These are phyloP conservation scores for Apiospora koreana DNA, from an alignment of 2,329 filamentous ascomycete species.

Conservation along the genomic window DNA sequence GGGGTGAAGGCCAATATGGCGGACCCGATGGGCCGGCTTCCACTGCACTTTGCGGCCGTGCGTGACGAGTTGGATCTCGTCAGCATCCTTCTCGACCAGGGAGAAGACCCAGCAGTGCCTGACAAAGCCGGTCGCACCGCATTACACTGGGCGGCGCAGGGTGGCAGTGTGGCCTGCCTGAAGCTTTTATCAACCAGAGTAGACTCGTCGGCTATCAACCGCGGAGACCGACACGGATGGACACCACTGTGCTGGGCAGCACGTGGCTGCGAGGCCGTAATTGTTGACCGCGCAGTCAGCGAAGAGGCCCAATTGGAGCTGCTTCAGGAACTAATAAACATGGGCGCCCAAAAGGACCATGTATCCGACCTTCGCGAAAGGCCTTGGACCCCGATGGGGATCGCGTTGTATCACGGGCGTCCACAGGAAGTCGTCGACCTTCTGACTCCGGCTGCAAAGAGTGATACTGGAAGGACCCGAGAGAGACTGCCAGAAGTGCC, in stretches of 20 bases:
- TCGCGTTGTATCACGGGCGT: not conserved
- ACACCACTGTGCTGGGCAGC: not conserved
- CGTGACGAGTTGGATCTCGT: not conserved
- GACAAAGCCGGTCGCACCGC: not conserved
- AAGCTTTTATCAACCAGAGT: not conserved
- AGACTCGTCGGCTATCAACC: not conserved
- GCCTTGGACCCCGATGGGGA: not conserved
- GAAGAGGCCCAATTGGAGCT: not conserved
- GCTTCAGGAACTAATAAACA: not conserved
- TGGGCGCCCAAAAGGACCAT: not conserved
- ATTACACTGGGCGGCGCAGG: not conserved
- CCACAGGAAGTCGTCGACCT: not conserved
- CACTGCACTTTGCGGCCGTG: not conserved
- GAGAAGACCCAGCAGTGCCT: not conserved
- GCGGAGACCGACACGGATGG: not conserved
- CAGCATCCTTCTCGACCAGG: not conserved
- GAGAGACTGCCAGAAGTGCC: not conserved
- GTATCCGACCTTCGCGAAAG: not conserved
- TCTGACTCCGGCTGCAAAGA: not conserved
- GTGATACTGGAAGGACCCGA: fast-evolving
- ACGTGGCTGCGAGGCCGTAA: not conserved
- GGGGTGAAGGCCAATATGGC: not conserved
- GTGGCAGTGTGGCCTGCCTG: not conserved
- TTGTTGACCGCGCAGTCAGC: not conserved
- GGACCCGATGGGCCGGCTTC: not conserved